These are phyloP conservation scores for Clarireedia paspali DNA, from an alignment of 2,329 filamentous ascomycete genomes.

Conservation along the genomic window DNA sequence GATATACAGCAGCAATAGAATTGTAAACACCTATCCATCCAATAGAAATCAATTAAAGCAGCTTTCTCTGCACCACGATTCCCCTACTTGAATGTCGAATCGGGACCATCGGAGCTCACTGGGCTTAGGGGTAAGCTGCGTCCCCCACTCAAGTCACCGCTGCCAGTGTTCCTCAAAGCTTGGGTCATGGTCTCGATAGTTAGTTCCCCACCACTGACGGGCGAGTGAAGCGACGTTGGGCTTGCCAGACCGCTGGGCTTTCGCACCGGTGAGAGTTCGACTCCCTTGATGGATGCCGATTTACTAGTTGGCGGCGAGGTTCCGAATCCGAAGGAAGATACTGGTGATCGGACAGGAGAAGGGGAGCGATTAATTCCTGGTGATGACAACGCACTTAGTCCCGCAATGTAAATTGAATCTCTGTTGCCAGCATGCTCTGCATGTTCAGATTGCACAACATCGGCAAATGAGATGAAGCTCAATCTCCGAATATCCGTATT, in stretches of 20 bases:
- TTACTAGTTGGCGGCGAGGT: conserved; percentile 72
- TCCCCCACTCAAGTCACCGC: conserved; percentile 60
- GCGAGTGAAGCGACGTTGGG: conserved; percentile 48
- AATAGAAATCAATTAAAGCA: neutral
- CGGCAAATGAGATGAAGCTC: conserved; percentile 94
- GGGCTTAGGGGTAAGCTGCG: conserved; percentile 53
- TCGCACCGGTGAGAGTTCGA: conserved; percentile 58
- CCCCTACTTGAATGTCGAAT: conserved; percentile 22
- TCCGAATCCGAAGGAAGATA: conserved; percentile 61
- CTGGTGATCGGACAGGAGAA: conserved; percentile 72
- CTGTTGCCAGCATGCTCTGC: conserved; percentile 53
- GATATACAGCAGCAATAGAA: conserved; percentile 22
- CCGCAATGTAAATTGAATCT: conserved; percentile 63
- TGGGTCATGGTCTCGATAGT: conserved; percentile 93
- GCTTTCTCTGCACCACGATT: neutral
- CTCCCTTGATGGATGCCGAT: conserved; percentile 62
- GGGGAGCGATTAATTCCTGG: conserved; percentile 55
- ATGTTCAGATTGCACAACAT: conserved; percentile 84
- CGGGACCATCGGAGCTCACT: conserved; percentile 34
- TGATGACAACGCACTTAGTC: conserved; percentile 53
- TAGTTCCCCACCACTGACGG: conserved; percentile 57
- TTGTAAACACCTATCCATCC: neutral
- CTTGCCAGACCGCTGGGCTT: conserved; percentile 48
- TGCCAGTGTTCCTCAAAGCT: conserved; percentile 76
- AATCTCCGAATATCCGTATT: conserved; percentile 71